A percentile compares a stretch with the other conserved stretches of the same genome.
These are phyloP conservation scores for Myriosclerotinia scirpicola DNA, from an alignment of 2,329 filamentous ascomycete species.

Conservation along the genomic window DNA sequence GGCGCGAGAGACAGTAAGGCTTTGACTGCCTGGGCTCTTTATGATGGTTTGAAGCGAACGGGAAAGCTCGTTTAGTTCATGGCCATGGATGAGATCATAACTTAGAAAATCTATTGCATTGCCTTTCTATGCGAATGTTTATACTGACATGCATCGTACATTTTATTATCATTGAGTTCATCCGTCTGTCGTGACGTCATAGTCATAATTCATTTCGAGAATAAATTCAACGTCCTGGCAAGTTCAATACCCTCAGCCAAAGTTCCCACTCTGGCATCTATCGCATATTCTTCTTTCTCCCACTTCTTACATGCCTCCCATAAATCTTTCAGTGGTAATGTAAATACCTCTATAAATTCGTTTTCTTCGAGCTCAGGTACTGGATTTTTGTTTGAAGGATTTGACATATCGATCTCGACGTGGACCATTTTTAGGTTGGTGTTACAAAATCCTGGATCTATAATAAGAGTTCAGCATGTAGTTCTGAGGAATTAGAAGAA, in stretches of 20 bases:
- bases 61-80: slow-evolving; percentile 29
- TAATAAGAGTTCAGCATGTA: not conserved
- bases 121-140: not conserved
- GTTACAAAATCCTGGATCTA: slow-evolving; percentile 64
- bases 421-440: slow-evolving; percentile 61
- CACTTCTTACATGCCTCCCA: slow-evolving; percentile 48
- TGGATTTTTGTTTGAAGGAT: slow-evolving; percentile 48
- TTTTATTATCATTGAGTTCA: not conserved
- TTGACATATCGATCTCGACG: slow-evolving; percentile 48
- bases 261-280: slow-evolving; percentile 44
- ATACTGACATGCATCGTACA: not conserved
- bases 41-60: slow-evolving; percentile 52
- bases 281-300: slow-evolving; percentile 45
- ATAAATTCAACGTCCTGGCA: slow-evolving; percentile 42
- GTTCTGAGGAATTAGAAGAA: not conserved
- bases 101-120: slow-evolving; percentile 1
- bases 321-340: slow-evolving; percentile 47
- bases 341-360: slow-evolving; percentile 55
- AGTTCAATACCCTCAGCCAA: slow-evolving; percentile 45
- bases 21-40: slow-evolving; percentile 59
- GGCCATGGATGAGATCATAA: not conserved
- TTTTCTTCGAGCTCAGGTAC: slow-evolving; percentile 51
- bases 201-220: not conserved
- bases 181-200: not conserved
- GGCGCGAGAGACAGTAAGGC: slow-evolving; percentile 59